Base-by-base conservation (phyloP, 495 filamentous ascomycete genomes). In the Letharia columbiana region DNA sequence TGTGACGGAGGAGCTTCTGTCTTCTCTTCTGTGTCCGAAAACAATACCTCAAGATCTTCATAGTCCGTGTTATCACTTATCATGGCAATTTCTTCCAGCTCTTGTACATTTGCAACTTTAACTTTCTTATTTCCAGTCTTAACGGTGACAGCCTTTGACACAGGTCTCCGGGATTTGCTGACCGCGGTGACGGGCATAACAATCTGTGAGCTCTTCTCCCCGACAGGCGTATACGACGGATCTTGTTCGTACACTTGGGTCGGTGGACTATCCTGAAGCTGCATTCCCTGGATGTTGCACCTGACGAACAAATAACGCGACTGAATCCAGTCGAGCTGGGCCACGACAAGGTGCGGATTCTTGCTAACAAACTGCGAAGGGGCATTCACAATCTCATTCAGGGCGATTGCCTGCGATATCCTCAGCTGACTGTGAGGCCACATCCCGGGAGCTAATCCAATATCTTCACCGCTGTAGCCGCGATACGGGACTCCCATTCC, bases 351-450 rank as follows among this genome's bases (percentile, higher is more conserved):
- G 73, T 87, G 83, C 0, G 87, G 88, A 1, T 2, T 66, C 5
- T 17, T 66, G 56, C 75, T 79, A 33, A 81, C 73, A 69, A 90
- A 96, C 60, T 89, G 69, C 0, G 76, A 41, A 0, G 91, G 84
- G 0, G 79, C 80, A 70, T 96, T 96, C 70, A 96, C 86, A 61
- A 98, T 87, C 70, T 98, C 93, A 72, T 93, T 92, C 62, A 98
- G 74, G 41, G 89, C 86, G n/a, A 98, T 75, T 6, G 88, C 89
- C 3, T 61, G 66, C 12, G 52, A 68, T 54, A 91, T 76, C 23
- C 80, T 75, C 41, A 96, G 75, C 7, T 75, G 72, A 61, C 89
- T 94, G 20, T 82, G 75, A 1, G 85, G 81, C 92, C 91, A 96
- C n/a, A 56, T 62, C 44, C 49, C n/a, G 50, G 23, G 54, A 39